Percentiles rank a stretch among this genome's conserved stretches.
These are phyloP conservation scores for Mariannaea sp. DNA, from an alignment of 2,329 filamentous ascomycete species.

Conservation along the genomic window DNA sequence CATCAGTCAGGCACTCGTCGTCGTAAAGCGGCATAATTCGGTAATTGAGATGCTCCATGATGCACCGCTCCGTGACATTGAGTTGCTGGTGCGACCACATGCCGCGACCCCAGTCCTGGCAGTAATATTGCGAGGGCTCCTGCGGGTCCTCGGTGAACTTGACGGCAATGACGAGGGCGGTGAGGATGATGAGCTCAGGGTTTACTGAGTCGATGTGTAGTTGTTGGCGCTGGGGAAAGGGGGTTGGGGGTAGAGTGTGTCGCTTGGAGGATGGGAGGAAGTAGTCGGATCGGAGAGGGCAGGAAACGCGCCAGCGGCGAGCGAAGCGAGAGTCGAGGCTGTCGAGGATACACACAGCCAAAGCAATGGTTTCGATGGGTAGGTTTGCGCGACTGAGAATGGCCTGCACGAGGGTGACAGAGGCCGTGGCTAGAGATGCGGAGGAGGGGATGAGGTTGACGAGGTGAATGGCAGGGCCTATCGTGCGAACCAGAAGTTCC, in stretches of 20 bases:
- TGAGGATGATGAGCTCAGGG: conserved; percentile 67
- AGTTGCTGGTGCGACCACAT: conserved; percentile 66
- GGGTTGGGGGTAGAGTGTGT: conserved; percentile 54
- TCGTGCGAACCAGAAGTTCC: not conserved
- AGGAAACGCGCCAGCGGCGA: conserved; percentile 63
- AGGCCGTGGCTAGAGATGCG: conserved; percentile 63
- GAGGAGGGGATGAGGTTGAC: conserved; percentile 68
- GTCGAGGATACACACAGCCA: conserved; percentile 70
- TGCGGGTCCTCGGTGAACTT: conserved; percentile 69
- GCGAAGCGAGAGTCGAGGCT: conserved; percentile 67
- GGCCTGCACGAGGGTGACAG: conserved; percentile 62
- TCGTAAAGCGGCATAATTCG: conserved; percentile 65
- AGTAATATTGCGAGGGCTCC: conserved; percentile 58
- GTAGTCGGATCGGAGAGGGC: conserved; percentile 51
- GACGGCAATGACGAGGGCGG: conserved; percentile 65
- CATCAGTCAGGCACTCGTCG: conserved; percentile 60
- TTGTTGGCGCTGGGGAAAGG: conserved; percentile 43
- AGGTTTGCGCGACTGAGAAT: conserved; percentile 63
- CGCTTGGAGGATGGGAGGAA: conserved; percentile 46
- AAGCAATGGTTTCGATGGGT: conserved; percentile 64
- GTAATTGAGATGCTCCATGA: conserved; percentile 68
- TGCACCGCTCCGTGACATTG: conserved; percentile 65
- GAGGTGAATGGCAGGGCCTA: conserved; percentile 69
- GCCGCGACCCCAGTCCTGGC: conserved; percentile 56
- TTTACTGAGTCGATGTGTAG: conserved; percentile 65